phyloP scores from a whole-genome alignment of 805 yeast genomes.

The Pichia pseudocactophila region DNA sequence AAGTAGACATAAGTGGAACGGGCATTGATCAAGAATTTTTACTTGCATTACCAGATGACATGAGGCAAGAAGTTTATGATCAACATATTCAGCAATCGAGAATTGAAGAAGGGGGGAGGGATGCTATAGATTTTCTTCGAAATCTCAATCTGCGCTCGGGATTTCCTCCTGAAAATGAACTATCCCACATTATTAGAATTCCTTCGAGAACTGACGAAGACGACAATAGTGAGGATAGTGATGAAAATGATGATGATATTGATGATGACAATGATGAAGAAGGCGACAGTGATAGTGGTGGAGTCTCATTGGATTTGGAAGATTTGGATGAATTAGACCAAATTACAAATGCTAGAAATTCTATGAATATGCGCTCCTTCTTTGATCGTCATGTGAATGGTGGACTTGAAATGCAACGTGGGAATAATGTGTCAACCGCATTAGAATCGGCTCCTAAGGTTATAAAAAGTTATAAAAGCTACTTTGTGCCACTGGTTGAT shows the following conservation, averaged over 20 bases:
- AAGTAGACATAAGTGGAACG: constrained; percentile 80
- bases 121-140: constrained; percentile 4
- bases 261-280: constrained; percentile 10
- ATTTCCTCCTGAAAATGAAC: constrained; percentile 22
- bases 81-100: constrained; percentile 76
- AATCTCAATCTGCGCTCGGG: constrained; percentile 3
- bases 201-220: constrained; percentile 16
- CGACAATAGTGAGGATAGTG: constrained; percentile 11
- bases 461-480: constrained; percentile 31
- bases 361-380: no score
- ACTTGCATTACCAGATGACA: constrained; percentile 83
- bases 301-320: constrained; percentile 13
- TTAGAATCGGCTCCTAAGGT: constrained; percentile 1
- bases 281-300: constrained; percentile 20
- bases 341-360: no score
- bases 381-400: constrained; percentile 1
- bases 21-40: constrained; percentile 89
- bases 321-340: constrained; percentile 15
- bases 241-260: constrained; percentile 15
- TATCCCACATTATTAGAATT: constrained; percentile 19
- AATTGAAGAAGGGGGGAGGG: constrained; percentile 34
- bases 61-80: constrained; percentile 85
- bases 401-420: constrained; percentile 5
- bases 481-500: constrained; percentile 63
- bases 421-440: constrained; percentile 3